A percentile compares a stretch with the other conserved stretches of the same genome.
These are phyloP conservation scores for Didymella sp. DNA, from an alignment of 2,329 filamentous ascomycete species.

Conservation along the genomic window DNA sequence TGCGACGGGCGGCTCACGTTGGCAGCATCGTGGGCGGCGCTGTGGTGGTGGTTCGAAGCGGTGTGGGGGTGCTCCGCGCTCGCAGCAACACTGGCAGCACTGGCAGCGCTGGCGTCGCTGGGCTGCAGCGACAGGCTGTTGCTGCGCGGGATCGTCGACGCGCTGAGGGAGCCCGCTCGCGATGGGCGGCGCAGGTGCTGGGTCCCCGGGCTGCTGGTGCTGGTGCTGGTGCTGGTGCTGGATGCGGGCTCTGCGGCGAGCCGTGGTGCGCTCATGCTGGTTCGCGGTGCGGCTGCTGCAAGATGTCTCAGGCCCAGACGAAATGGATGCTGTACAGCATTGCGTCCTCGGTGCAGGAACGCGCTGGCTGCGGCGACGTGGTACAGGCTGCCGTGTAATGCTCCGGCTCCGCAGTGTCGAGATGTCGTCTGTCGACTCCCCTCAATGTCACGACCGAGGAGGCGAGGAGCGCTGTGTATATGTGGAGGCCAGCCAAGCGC, in stretches of 20 bases:
- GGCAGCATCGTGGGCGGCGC: slow-evolving; percentile 25
- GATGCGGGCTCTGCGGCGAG: slow-evolving; percentile 20
- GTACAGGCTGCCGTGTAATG: slow-evolving; percentile 9
- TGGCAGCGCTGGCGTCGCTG: neutral
- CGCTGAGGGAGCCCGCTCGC: slow-evolving; percentile 50
- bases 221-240: neutral
- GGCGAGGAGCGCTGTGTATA: slow-evolving; percentile 6
- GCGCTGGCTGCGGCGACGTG: slow-evolving; percentile 22
- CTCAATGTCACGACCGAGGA: neutral
- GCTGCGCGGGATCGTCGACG: neutral
- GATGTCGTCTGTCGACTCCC: neutral
- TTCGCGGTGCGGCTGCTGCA: slow-evolving; percentile 17
- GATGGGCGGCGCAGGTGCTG: slow-evolving; percentile 41
- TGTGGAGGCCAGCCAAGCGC: slow-evolving; percentile 14
- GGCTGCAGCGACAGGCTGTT: neutral
- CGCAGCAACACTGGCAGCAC: slow-evolving; percentile 6
- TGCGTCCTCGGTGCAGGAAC: slow-evolving; percentile 36
- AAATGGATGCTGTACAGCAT: slow-evolving; percentile 35
- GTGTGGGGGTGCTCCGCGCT: slow-evolving; percentile 11
- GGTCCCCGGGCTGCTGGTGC: slow-evolving; percentile 5
- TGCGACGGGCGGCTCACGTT: slow-evolving; percentile 66
- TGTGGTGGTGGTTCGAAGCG: neutral
- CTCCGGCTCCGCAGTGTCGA: neutral
- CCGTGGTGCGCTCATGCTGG: slow-evolving; percentile 38
- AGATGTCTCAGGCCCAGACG: slow-evolving; percentile 45